Conservation (phyloP, 768 basidiomycete species). For the Candolleomyces aberdarensis region DNA sequence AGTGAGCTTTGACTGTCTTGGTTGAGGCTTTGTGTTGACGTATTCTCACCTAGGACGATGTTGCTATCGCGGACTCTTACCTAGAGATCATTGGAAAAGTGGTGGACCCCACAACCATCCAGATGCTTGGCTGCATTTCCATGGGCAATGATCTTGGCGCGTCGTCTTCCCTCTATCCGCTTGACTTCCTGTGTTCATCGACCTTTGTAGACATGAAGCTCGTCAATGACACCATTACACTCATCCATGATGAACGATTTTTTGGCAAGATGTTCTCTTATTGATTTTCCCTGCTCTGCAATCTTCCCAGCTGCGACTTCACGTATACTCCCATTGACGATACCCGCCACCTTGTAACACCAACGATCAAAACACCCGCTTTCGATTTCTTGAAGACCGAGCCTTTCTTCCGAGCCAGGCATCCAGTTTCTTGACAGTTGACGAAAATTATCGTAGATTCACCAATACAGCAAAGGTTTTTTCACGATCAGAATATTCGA, state of each 20-base stretch:
- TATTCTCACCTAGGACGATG: constrained; percentile 28
- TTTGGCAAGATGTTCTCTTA: constrained; percentile 6
- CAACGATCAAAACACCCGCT: too few relatives aligned
- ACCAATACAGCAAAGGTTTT: too few relatives aligned
- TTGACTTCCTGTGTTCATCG: not conserved
- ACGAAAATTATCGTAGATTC: too few relatives aligned
- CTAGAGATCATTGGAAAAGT: constrained; percentile 70
- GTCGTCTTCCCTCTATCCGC: constrained; percentile 18
- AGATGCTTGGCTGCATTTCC: constrained; percentile 50
- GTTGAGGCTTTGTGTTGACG: not conserved
- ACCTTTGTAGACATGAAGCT: constrained; percentile 47
- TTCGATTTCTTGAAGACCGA: too few relatives aligned
- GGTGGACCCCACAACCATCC: constrained; percentile 50
- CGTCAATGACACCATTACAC: constrained; percentile 58
- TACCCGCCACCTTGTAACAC: too few relatives aligned
- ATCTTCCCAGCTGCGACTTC: not conserved
- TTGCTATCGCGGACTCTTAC: constrained; percentile 47
- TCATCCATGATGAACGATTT: constrained; percentile 59
- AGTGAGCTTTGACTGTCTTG: constrained; percentile 25
- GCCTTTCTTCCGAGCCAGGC: too few relatives aligned
- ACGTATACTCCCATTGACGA: not conserved
- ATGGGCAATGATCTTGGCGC: constrained; percentile 63
- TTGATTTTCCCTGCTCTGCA: not conserved
- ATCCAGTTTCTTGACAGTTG: too few relatives aligned
- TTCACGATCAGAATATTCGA: too few relatives aligned